Base-by-base conservation (phyloP, 768 basidiomycete genomes). In the Hydnum rufescens region DNA sequence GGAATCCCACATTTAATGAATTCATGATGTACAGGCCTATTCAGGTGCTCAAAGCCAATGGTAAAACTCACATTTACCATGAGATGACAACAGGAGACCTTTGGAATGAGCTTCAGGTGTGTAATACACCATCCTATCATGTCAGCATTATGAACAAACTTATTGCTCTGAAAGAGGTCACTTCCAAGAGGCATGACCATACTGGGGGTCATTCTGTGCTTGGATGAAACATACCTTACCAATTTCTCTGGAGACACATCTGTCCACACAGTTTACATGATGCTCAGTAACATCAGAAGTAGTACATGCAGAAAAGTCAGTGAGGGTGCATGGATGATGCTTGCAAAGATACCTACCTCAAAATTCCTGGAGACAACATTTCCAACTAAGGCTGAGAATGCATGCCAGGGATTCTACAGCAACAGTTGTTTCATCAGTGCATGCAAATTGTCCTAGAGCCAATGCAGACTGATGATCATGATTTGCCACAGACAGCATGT, bases 231-330 rank as follows among this genome's bases (percentile, higher is more conserved):
- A 0, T 61, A 65, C 50, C 59, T 73, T 0, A 39, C 52, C 19
- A 53, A 58, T 0, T 69, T 73, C 51, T n/a, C n/a, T n/a, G n/a
- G n/a, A n/a, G n/a, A n/a, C n/a, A n/a, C n/a, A n/a, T n/a, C n/a
- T n/a, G n/a, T 55, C 4, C 73, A 66, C 57, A 72, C 72, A 0
- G 65, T 72, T 0, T 73, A 73, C 55, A 52, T 71, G 0, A 68
- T 68, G 2, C 60, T 71, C 25, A 70, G 69, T 0, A 70, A 70
- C 52, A 60, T 74, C 2, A 61, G 64, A 0, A 73, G 71, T 51
- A 59, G 65, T 1, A 64, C 70, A 6, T 57, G 67, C 0, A 57
- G 64, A 0, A 60, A 70, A 50, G 68, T 69, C 0, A 67, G 64
- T 1, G 25, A 52, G 4, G 63, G 62, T 16, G 68, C 66, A 0